Conservation (phyloP, 768 basidiomycete genomes). For the Sporobolomyces pararoseus region DNA sequence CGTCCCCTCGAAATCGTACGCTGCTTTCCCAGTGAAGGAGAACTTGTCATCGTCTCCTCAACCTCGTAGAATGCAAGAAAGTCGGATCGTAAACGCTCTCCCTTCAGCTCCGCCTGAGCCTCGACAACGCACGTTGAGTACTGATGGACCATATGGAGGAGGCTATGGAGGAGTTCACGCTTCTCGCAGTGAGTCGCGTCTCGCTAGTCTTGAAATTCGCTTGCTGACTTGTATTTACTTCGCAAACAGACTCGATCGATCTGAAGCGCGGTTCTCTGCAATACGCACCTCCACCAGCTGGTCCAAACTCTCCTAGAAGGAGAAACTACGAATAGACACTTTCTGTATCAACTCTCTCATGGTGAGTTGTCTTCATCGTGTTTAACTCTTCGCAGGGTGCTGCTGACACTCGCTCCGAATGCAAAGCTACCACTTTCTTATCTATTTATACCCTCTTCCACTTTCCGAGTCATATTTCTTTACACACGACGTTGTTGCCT, state of each 20-base stretch:
- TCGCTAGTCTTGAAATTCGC: not conserved
- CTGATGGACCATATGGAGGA: slow-evolving; percentile 21
- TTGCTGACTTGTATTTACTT: not conserved
- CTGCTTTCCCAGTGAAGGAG: slow-evolving; percentile 4
- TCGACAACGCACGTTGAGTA: not conserved
- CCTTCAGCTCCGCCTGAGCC: not conserved
- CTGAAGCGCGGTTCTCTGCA: slow-evolving; percentile 30
- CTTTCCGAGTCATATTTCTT: too few relatives aligned
- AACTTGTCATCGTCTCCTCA: slow-evolving; percentile 6
- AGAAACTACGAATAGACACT: slow-evolving; percentile 23
- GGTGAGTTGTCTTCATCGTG: not conserved
- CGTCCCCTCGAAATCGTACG: slow-evolving; percentile 12
- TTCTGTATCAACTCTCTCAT: not conserved
- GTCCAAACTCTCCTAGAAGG: slow-evolving; percentile 17
- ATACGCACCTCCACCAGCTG: slow-evolving; percentile 11
- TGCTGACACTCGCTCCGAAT: not conserved
- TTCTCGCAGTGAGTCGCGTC: slow-evolving; percentile 10
- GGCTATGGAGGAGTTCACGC: slow-evolving; percentile 33
- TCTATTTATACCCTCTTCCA: too few relatives aligned
- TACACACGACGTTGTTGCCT: slow-evolving; percentile 3
- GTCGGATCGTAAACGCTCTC: slow-evolving; percentile 19
- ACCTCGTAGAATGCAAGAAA: slow-evolving; percentile 29
- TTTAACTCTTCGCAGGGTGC: too few relatives aligned
- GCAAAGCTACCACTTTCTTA: too few relatives aligned
- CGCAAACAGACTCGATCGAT: slow-evolving; percentile 27